Evolutionary conservation across 108 stramenopile species (phyloP), one percentile per base, ranked within the genome.

Genomic region (Ochromonas danica): DNA sequence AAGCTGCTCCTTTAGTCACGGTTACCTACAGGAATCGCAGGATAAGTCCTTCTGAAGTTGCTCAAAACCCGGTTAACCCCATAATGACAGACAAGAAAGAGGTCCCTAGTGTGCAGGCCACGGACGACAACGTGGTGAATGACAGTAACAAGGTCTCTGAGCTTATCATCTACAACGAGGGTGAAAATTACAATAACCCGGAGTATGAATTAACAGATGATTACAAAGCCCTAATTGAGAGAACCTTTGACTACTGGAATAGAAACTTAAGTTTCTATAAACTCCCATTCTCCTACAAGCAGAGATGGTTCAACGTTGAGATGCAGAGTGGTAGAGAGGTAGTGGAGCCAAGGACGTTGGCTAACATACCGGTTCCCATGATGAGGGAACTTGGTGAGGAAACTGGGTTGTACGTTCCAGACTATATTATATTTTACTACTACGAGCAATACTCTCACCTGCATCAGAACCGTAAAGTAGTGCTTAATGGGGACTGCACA

Each of bases 171-270:
- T 57, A 57, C 51, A 57, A 57, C 51, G 51, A 57, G 51, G 51
- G 51, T 57, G 51, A 57, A 57, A 57, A 57, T 57, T 57, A 57
- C 51, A 57, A 57, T 57, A 57, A 57, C 51, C 51, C 51, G 51
- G 51, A 57, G 51, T 17, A 57, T 57, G 51, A 17, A 22, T 57
- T 57, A 57, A 57, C 51, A 17, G 10, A 10, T 10, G 10, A 10
- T 57, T 10, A 10, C 22, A 22, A 57, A 10, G 22, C 22, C 22
- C 10, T 57, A 17, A 57, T 57, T 57, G 51, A 57, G 51, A 57
- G 51, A 57, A 22, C 10, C 22, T 57, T 57, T 57, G 17, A 57
- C 10, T 10, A 57, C 51, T 22, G 10, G 51, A 22, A 17, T 57
- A 57, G 51, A 22, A 17, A 10, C 22, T 17, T 22, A 10, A 17